Base-by-base conservation (phyloP, 805 yeast species). In the Candida coleopterorum region DNA sequence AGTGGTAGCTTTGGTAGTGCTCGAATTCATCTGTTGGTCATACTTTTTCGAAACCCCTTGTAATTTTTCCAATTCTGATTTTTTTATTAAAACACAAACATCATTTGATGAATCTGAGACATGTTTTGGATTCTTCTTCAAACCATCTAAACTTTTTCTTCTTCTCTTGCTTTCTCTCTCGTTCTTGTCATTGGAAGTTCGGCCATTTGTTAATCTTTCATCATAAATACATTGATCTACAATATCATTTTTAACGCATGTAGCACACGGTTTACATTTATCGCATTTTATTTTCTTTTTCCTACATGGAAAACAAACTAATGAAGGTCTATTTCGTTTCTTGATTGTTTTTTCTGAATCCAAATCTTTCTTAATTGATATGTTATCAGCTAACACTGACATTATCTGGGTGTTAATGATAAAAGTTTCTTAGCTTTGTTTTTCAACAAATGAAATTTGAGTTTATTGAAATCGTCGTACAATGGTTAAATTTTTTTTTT, bases 271-370 rank as follows among this genome's bases (percentile, higher is more conserved):
- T 12, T 54, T 50, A 6, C 51, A 48, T 42, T 59, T 59, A 40
- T 71, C 75, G 52, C 76, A 71, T 39, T 55, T 58, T 40, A 62
- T 60, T 46, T 64, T 65, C 18, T 68, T 47, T 16, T 60, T 50
- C 32, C 58, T 60, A 44, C 71, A 65, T n/a, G 53, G 53, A 15
- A 48, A 45, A 41, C 70, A 64, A 4, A 59, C 72, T 3, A 70
- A 52, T 2, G 57, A 52, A 39, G 62, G 52, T 12, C 73, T 50
- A 31, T 63, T 67, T 17, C 65, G 38, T 43, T 41, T 44, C 32
- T 41, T 39, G 7, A 36, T 18, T 16, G 24, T 8, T 24, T 18
- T 22, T 32, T n/a, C n/a, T n/a, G n/a, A n/a, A n/a, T n/a, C n/a
- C n/a, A n/a, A n/a, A n/a, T n/a, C n/a, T n/a, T n/a, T n/a, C n/a